Evolutionary conservation across 1,139 yeast species (phyloP), one percentile per base, ranked within the genome.

Genomic region (Spencermartinsiella ligniputridi): DNA sequence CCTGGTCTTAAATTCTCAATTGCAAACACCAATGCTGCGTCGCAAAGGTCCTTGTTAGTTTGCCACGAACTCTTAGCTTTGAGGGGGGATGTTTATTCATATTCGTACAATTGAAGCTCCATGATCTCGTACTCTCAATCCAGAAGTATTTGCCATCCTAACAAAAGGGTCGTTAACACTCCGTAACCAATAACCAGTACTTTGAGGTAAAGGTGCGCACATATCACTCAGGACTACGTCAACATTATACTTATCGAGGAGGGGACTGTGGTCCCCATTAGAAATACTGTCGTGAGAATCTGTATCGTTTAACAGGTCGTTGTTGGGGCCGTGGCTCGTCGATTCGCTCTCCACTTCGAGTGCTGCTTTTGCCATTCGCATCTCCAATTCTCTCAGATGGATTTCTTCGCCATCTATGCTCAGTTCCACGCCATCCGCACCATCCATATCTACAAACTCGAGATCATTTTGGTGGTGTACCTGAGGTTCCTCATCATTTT

Each of bases 221-320:
- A 92, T 82, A 70, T 92, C 98, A 62, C 97, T 87, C 36, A 92
- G 61, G 32, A 90, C 78, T 40, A 90, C 68, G 64, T 90, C 87
- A 45, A 81, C 74, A 4, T 80, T 77, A 46, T 58, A 53, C 40
- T 41, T 46, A 33, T 29, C 47, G 16, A 21, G n/a, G n/a, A 9
- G n/a, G 42, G 17, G 32, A 13, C 43, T 22, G 35, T 35, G 16
- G 16, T 33, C 39, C 24, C 5, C n/a, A n/a, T n/a, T n/a, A n/a
- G n/a, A n/a, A n/a, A n/a, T n/a, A n/a, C n/a, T n/a, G n/a, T n/a
- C n/a, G n/a, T n/a, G n/a, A n/a, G n/a, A n/a, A n/a, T n/a, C n/a
- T n/a, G n/a, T n/a, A n/a, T n/a, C n/a, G n/a, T n/a, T n/a, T n/a
- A n/a, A n/a, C n/a, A n/a, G n/a, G n/a, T n/a, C n/a, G n/a, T n/a